These are phyloP conservation scores for Sphaerosporella brunnea DNA, from an alignment of 495 filamentous ascomycete genomes.

Conservation along the genomic window DNA sequence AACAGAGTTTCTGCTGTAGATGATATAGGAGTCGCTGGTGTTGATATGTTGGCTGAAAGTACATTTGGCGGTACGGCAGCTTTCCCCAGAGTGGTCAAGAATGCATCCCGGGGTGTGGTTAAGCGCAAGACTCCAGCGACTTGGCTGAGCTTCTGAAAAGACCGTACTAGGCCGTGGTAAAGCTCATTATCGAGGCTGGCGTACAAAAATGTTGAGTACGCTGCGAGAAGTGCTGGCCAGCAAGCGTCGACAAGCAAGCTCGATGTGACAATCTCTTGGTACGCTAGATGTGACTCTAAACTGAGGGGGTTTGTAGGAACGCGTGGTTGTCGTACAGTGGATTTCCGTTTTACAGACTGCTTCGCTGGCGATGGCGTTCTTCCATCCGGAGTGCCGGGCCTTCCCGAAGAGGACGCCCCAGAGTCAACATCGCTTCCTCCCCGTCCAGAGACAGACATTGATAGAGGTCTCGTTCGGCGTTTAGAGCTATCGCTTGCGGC, in stretches of 20 bases:
- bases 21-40: not conserved
- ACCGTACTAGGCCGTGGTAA: constrained; percentile 79
- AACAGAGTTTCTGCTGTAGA: constrained; percentile 37
- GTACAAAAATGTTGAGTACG: constrained; percentile 85
- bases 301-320: constrained; percentile 66
- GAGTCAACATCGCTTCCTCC: constrained; percentile 27
- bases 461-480: constrained; percentile 10
- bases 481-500: constrained; percentile 50
- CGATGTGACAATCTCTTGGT: constrained; percentile 51
- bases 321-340: constrained; percentile 39
- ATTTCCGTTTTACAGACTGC: constrained; percentile 30
- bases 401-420: constrained; percentile 27
- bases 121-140: constrained; percentile 77
- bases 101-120: constrained; percentile 75
- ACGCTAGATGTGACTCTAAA: constrained; percentile 51
- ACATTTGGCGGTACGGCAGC: constrained; percentile 69
- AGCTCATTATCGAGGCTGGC: constrained; percentile 86
- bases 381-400: constrained; percentile 30
- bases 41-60: constrained; percentile 38
- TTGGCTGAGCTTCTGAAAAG: constrained; percentile 90
- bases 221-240: constrained; percentile 87
- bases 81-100: constrained; percentile 84
- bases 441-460: constrained; percentile 1
- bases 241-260: constrained; percentile 73
- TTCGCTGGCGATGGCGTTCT: constrained; percentile 24